Conservation (phyloP, 2,329 filamentous ascomycete species). For the Fusarium napiforme region DNA sequence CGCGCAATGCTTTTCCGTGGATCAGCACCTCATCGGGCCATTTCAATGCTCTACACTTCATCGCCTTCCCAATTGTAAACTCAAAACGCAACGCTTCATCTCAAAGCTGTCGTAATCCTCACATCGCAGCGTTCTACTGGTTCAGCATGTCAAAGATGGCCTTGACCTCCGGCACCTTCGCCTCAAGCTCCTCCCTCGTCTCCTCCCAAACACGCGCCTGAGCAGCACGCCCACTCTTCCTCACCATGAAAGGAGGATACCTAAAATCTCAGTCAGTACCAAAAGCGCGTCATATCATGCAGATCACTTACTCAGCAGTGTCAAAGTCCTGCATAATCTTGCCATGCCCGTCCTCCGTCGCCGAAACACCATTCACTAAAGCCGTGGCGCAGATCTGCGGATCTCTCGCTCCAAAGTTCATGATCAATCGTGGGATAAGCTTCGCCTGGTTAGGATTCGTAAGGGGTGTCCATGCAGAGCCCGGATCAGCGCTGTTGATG, state of each 20-base stretch:
- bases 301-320: conserved; percentile 44
- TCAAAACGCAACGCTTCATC: too few relatives aligned
- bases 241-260: conserved; percentile 52
- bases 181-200: conserved; percentile 38
- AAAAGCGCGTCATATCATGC: neutral
- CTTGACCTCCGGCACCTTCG: conserved; percentile 41
- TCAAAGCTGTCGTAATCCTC: neutral
- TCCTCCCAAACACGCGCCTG: conserved; percentile 43
- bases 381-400: conserved; percentile 51
- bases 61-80: neutral
- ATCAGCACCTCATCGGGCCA: neutral
- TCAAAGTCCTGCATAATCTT: conserved; percentile 54
- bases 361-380: conserved; percentile 52
- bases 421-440: conserved; percentile 52
- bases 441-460: conserved; percentile 50
- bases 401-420: conserved; percentile 52
- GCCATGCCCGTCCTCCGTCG: conserved; percentile 46
- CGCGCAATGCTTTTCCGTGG: neutral
- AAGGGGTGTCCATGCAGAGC: conserved; percentile 53
- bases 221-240: conserved; percentile 38
- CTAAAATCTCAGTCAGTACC: conserved; percentile 31
- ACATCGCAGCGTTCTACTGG: neutral
- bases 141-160: conserved; percentile 37
- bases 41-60: neutral
- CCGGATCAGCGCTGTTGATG: conserved; percentile 53